Conservation (phyloP, 129 eudicot species). For the Tagetes patula region DNA sequence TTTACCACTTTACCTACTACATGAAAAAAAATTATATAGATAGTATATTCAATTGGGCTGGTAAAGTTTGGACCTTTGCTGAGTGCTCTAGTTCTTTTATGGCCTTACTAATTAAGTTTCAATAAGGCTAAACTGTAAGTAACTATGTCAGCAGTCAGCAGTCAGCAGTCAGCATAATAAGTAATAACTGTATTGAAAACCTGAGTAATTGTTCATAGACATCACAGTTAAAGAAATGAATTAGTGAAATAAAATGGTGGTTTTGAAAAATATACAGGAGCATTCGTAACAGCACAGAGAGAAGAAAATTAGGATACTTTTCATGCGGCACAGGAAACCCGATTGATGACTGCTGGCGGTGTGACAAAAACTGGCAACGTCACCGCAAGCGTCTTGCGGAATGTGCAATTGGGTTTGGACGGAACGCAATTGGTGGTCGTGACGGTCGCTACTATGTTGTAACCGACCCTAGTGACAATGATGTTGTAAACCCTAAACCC, state of each 20-base stretch:
- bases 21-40: too few relatives aligned
- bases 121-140: too few relatives aligned
- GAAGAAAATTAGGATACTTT: constrained; percentile 78
- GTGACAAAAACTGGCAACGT: constrained; percentile 66
- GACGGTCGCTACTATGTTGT: constrained; percentile 75
- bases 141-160: too few relatives aligned
- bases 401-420: constrained; percentile 87
- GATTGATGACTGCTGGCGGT: constrained; percentile 90
- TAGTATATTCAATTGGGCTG: too few relatives aligned
- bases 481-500: constrained; percentile 71
- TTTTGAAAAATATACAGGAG: constrained; percentile 44
- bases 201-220: background rate
- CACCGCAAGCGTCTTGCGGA: constrained; percentile 70
- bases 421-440: constrained; percentile 81
- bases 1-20: too few relatives aligned
- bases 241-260: background rate
- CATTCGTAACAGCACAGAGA: constrained; percentile 60
- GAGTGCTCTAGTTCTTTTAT: too few relatives aligned
- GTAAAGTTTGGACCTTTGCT: too few relatives aligned
- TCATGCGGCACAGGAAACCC: constrained; percentile 91
- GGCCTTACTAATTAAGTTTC: too few relatives aligned
- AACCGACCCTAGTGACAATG: constrained; percentile 59
- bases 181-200: background rate
- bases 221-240: background rate
- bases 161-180: too few relatives aligned